phyloP scores from a whole-genome alignment of 139 green algal genomes.

The Microglena sp. region DNA sequence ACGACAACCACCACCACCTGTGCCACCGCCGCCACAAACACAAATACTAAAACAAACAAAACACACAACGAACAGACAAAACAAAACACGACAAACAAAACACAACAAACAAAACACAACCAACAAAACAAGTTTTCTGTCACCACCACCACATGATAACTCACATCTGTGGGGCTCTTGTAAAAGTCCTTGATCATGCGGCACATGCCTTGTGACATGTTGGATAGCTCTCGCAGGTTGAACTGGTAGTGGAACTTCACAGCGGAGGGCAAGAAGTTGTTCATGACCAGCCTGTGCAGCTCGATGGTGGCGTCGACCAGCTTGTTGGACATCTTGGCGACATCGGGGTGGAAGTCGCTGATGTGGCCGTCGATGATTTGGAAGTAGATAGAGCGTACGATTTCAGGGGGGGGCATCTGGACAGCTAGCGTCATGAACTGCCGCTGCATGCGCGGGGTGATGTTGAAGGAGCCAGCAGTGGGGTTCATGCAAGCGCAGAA shows the following conservation, averaged over 20 bases:
- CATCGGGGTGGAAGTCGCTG: conserved; percentile 49
- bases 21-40: no score
- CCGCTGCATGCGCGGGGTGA: conserved; percentile 86
- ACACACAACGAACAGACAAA: no score
- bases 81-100: no score
- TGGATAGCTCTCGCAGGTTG: conserved; percentile 80
- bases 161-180: no score
- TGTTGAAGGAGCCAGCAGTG: conserved; percentile 76
- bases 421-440: conserved; percentile 86
- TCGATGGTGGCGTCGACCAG: conserved; percentile 82
- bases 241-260: conserved; percentile 89
- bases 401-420: conserved; percentile 65
- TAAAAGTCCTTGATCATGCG: conserved; percentile 70
- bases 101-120: no score
- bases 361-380: conserved; percentile 60
- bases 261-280: conserved; percentile 76
- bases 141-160: no score
- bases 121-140: no score
- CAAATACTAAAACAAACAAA: no score
- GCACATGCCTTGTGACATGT: conserved; percentile 72
- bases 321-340: conserved; percentile 49
- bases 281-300: conserved; percentile 71
- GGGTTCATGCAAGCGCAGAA: conserved; percentile 83
- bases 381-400: conserved; percentile 57
- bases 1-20: no score